A percentile compares a stretch with the other conserved stretches of the same genome.
Evolutionary conservation across 768 basidiomycete genomes (phyloP).

Genomic region (Phylloporus rhodoxanthus): DNA sequence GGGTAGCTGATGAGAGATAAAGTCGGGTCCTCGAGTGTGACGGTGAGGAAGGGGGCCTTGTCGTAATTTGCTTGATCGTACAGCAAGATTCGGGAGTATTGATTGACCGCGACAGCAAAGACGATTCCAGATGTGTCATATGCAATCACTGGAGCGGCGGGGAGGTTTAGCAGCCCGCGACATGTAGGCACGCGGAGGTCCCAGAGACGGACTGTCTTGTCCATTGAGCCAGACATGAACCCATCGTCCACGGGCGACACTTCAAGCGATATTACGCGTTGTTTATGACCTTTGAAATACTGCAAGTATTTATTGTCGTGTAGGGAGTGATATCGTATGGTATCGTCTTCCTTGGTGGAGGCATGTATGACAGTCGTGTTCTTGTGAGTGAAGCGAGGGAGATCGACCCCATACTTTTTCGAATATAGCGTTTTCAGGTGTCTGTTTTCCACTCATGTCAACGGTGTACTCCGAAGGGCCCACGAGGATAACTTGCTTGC

Average conservation of each 20-base stretch:
- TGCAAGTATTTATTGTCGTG: conserved; percentile 95
- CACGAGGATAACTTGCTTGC: conserved; percentile 70
- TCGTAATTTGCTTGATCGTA: conserved; percentile 86
- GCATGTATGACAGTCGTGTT: conserved; percentile 80
- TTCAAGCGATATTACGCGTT: conserved; percentile 81
- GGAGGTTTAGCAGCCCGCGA: conserved; percentile 72
- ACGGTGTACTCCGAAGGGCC: conserved; percentile 15
- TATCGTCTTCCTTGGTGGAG: conserved; percentile 93
- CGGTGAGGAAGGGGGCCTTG: conserved; percentile 85
- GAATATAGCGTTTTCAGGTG: conserved; percentile 74
- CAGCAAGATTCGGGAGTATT: conserved; percentile 73
- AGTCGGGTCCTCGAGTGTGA: conserved; percentile 77
- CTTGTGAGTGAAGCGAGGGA: conserved; percentile 93
- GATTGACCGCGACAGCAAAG: conserved; percentile 82
- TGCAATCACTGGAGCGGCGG: conserved; percentile 70
- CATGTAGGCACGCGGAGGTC: conserved; percentile 79
- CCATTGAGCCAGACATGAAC: conserved; percentile 91
- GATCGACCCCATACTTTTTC: conserved; percentile 95
- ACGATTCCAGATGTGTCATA: conserved; percentile 80
- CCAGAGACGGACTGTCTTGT: conserved; percentile 95
- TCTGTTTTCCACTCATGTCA: conserved; percentile 40
- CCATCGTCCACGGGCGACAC: conserved; percentile 91
- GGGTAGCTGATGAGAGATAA: conserved; percentile 73
- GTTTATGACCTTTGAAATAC: conserved; percentile 95
- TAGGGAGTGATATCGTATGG: conserved; percentile 87